Base-by-base conservation (phyloP, 352 stramenopile species). In the Phytophthora syringae region DNA sequence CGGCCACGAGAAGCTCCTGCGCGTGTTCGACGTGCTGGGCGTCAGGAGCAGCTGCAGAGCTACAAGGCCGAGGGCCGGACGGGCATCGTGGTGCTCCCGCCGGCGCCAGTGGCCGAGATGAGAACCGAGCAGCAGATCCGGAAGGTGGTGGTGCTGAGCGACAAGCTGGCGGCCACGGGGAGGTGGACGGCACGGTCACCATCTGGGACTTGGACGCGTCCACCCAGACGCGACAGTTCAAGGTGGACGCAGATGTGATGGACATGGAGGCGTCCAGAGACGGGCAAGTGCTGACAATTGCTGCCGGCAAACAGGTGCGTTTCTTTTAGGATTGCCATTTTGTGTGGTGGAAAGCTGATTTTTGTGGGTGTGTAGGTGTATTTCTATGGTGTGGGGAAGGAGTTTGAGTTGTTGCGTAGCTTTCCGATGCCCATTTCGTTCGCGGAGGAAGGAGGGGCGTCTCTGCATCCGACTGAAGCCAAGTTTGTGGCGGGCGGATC, bases 1-100 rank as follows among this genome's bases (percentile, higher is more conserved):
- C 1, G 97, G 97, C 37, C 95, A 99, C 60, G 96, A 99, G 67
- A 98, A 97, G 49, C 66, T 98, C 7, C 72, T 99, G 50, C 88
- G 97, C 27, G 82, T 99, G 16, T 99, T 94, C 69, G 90, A 98
- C 61, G 64, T 92, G 32, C 53, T 78, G 16, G 56, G 56, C 0
- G 62, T 94, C 13, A 90, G 52, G 80, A 89, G 44, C 83, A 89
- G 61, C 60, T 89, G 18, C 72, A 77, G 40, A 66, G 59, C 49
- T 89, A 86, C 58, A 80, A 84, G 55, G 65, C 60, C 11, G 80
- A 91, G 24, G 84, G 80, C 1, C 76, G 80, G 61, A 89, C 77
- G 57, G 84, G 77, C 32, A 92, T 89, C 42, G 64, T 89, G 32
- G 70, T 91, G 44, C 65, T 77, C 34, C 68, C 80, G 22, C 72